Evolutionary conservation across 257 asterid species (phyloP).

Genomic region (Craterostigma plantagineum): DNA sequence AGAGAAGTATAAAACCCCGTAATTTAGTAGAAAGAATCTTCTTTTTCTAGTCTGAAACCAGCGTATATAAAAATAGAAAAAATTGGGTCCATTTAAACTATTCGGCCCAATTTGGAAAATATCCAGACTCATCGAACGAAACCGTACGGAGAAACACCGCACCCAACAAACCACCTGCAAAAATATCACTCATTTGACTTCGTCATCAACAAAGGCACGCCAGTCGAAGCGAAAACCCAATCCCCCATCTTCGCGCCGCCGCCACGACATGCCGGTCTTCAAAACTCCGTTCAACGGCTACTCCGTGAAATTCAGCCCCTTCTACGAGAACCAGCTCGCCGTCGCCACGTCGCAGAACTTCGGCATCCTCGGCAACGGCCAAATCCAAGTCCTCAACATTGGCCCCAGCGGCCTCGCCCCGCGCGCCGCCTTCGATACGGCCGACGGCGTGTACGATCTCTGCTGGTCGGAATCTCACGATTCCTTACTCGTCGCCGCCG

Average conservation of each 20-base stretch:
- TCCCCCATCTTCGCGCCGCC: constrained; percentile 10
- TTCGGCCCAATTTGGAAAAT: too few relatives aligned
- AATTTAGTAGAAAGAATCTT: too few relatives aligned
- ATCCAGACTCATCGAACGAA: too few relatives aligned
- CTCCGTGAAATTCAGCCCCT: constrained; percentile 92
- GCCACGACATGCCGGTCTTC: constrained; percentile 52
- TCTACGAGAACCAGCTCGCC: constrained; percentile 68
- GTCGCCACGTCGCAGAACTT: constrained; percentile 91
- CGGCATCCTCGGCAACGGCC: constrained; percentile 96
- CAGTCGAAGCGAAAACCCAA: neutral
- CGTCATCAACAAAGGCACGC: neutral
- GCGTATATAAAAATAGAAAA: too few relatives aligned
- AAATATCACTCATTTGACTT: too few relatives aligned
- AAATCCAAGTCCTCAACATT: constrained; percentile 74
- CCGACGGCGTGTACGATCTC: constrained; percentile 86
- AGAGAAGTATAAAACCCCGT: too few relatives aligned
- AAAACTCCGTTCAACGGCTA: constrained; percentile 78
- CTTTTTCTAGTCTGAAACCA: too few relatives aligned
- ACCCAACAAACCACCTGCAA: too few relatives aligned
- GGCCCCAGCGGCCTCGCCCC: constrained; percentile 42
- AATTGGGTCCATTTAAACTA: too few relatives aligned
- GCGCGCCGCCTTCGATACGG: constrained; percentile 68
- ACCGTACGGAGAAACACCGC: too few relatives aligned
- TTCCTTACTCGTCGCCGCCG: constrained; percentile 65
- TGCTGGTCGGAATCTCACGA: constrained; percentile 99